These are phyloP conservation scores for Artemisia princeps DNA, from an alignment of 140 eudicot species.

Conservation along the genomic window DNA sequence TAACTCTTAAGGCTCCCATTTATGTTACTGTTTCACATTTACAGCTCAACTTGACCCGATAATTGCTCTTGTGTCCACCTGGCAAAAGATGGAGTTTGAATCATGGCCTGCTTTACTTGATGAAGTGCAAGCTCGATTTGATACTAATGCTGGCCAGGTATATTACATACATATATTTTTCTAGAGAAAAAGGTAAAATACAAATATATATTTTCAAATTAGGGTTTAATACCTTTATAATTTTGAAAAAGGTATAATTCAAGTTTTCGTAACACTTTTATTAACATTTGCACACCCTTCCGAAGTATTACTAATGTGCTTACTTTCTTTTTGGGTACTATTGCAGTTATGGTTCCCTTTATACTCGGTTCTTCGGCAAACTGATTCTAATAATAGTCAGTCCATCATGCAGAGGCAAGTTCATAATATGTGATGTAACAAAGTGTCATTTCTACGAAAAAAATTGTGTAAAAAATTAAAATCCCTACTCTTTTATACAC, in stretches of 20 bases:
- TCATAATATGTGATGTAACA: slow-evolving; percentile 6
- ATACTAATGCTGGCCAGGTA: slow-evolving; percentile 82
- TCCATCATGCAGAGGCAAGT: slow-evolving; percentile 68
- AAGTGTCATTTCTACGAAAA: neutral
- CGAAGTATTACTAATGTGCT: neutral
- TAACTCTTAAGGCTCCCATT: no score
- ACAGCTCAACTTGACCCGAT: slow-evolving; percentile 64
- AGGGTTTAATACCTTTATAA: no score
- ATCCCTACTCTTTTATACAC: neutral
- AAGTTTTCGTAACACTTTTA: neutral
- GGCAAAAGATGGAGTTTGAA: slow-evolving; percentile 83
- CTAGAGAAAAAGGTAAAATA: no score
- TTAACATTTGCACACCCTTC: no score
- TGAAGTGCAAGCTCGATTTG: slow-evolving; percentile 73
- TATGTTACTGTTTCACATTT: neutral
- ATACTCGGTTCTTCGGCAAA: slow-evolving; percentile 60
- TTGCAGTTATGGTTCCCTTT: slow-evolving; percentile 88
- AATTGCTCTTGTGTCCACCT: slow-evolving; percentile 51
- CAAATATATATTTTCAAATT: no score
- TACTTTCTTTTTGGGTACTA: neutral
- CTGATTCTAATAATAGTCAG: slow-evolving; percentile 32
- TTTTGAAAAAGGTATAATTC: neutral
- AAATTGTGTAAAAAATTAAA: no score
- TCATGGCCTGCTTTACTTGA: slow-evolving; percentile 79
- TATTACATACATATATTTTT: neutral